A percentile compares a stretch with the other conserved stretches of the same genome.
Evolutionary conservation across 441 rosid genomes (phyloP).

Genomic region (Isatis lusitanica): DNA sequence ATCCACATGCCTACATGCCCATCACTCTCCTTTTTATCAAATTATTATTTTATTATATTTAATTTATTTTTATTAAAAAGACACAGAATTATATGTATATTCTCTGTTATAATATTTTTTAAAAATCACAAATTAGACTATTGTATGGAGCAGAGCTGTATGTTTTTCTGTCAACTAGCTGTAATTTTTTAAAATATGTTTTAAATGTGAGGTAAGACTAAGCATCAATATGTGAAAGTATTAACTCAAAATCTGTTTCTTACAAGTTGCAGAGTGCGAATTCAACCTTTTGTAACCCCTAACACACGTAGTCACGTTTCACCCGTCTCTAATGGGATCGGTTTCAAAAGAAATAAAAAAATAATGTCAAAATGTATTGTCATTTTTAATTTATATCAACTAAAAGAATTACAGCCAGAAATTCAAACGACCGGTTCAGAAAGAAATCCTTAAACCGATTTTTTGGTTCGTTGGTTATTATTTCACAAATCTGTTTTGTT

Average conservation of each 20-base stretch:
- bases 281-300: neutral
- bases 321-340: neutral
- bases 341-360: neutral
- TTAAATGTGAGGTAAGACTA: neutral
- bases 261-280: conserved; percentile 16
- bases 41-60: neutral
- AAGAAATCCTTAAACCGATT: neutral
- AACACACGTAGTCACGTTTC: conserved; percentile 6
- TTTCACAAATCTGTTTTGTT: neutral
- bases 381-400: too few relatives aligned
- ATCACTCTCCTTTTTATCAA: conserved; percentile 22
- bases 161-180: conserved; percentile 35
- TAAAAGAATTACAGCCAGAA: neutral
- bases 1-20: conserved; percentile 39
- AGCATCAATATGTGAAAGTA: conserved; percentile 24
- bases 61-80: neutral
- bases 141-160: conserved; percentile 29
- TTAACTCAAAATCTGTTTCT: conserved; percentile 19
- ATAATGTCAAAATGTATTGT: too few relatives aligned
- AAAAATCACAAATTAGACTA: conserved; percentile 8
- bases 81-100: conserved; percentile 4
- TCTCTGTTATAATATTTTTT: neutral
- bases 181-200: neutral
- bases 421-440: conserved; percentile 7
- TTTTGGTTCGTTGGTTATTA: neutral